phyloP scores from a whole-genome alignment of 176 grass and related monocot genomes.

The Luzula sylvatica region DNA sequence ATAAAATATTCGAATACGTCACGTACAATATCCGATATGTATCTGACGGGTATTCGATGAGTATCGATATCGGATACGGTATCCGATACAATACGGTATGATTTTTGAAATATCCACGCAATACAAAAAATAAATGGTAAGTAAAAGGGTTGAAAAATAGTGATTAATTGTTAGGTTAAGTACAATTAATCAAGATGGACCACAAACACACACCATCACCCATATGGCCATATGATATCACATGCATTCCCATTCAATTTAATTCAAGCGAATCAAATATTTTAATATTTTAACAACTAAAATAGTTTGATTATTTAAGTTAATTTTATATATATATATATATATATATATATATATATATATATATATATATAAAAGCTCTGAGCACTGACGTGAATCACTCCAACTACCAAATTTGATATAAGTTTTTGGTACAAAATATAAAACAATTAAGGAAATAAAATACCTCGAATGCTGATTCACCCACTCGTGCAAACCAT shows the following conservation, averaged over 20 bases:
- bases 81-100: no score
- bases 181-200: constrained; percentile 8
- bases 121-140: no score
- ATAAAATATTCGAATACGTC: no score
- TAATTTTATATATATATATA: no score
- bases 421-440: constrained; percentile 6
- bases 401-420: constrained; percentile 4
- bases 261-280: constrained; percentile 13
- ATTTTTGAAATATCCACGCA: no score
- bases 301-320: constrained; percentile 8
- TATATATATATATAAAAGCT: no score
- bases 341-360: no score
- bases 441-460: background rate
- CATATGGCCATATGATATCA: constrained; percentile 8
- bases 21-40: no score
- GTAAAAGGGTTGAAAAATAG: no score
- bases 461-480: constrained; percentile 12
- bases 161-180: no score
- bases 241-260: constrained; percentile 10
- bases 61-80: no score
- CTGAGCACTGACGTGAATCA: constrained; percentile 21
- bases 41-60: no score
- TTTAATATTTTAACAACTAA: background rate
- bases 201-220: background rate
- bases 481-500: constrained; percentile 27